Conservation (phyloP, 2,329 filamentous ascomycete genomes). For the Nemania abortiva region DNA sequence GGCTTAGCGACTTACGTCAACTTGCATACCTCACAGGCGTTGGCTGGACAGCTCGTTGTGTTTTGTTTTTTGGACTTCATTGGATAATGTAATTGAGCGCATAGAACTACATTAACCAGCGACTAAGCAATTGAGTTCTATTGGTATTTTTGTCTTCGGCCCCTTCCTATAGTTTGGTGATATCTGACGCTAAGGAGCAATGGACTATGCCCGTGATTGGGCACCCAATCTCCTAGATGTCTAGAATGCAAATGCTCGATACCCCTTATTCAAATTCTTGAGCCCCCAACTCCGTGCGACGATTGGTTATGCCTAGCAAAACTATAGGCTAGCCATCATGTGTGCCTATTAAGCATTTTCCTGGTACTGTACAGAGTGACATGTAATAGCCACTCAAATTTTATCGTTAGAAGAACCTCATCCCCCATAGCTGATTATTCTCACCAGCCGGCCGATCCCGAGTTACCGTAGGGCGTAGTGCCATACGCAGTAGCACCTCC, state of each 20-base stretch:
- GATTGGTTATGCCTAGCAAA: slow-evolving; percentile 31
- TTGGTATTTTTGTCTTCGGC: neutral
- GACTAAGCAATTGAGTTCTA: neutral
- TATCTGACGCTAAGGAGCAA: slow-evolving; percentile 3
- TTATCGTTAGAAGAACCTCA: slow-evolving; percentile 34
- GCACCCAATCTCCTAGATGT: slow-evolving; percentile 4
- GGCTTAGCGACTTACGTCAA: neutral
- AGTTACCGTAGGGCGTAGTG: slow-evolving; percentile 63
- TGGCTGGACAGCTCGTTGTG: neutral
- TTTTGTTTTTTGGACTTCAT: slow-evolving; percentile 9
- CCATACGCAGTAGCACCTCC: slow-evolving; percentile 56
- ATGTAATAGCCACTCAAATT: slow-evolving; percentile 21
- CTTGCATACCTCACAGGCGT: slow-evolving; percentile 24
- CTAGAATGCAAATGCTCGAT: slow-evolving; percentile 25
- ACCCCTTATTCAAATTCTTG: slow-evolving; percentile 28
- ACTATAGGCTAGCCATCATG: slow-evolving; percentile 10
- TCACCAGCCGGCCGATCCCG: slow-evolving; percentile 65
- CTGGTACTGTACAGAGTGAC: slow-evolving; percentile 40
- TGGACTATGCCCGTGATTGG: neutral
- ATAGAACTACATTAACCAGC: slow-evolving; percentile 1
- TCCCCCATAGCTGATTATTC: slow-evolving; percentile 40
- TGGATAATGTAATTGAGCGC: slow-evolving; percentile 13
- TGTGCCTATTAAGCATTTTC: slow-evolving; percentile 13
- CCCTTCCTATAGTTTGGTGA: neutral
- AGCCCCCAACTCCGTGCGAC: slow-evolving; percentile 43